A percentile compares a stretch with the other conserved stretches of the same genome.
phyloP scores from a whole-genome alignment of 441 rosid genomes.

The Croton setiger region DNA sequence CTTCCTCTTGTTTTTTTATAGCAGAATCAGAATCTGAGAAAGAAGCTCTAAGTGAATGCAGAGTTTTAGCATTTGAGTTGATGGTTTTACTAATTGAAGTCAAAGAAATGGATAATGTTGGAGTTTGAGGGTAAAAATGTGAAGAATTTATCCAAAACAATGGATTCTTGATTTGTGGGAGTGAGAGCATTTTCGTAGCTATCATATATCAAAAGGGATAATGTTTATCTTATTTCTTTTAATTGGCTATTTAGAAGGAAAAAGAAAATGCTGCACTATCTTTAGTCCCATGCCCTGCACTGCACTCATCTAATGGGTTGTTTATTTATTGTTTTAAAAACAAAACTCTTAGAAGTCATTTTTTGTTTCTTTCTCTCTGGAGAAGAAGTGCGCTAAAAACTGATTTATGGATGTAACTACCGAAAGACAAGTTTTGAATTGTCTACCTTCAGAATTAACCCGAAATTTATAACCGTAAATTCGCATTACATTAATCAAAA shows the following conservation, averaged over 20 bases:
- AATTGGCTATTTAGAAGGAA: not conserved
- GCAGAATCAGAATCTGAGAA: conserved; percentile 11
- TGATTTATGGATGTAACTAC: no score
- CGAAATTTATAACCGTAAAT: no score
- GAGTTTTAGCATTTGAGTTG: not conserved
- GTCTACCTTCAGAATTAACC: no score
- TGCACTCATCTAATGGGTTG: no score
- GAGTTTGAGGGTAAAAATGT: not conserved
- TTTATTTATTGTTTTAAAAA: no score
- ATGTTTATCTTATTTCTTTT: not conserved
- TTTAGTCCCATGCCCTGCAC: no score
- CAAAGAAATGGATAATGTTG: not conserved
- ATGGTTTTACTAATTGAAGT: not conserved
- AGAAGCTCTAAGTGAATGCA: not conserved
- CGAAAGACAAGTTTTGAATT: no score
- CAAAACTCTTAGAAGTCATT: no score
- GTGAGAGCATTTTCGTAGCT: conserved; percentile 5
- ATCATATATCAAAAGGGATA: not conserved
- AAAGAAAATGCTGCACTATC: not conserved
- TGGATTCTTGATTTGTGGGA: conserved; percentile 2
- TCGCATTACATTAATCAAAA: no score
- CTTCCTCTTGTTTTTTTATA: not conserved
- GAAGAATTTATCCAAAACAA: not conserved
- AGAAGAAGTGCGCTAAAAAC: no score
- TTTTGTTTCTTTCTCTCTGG: no score